Base-by-base conservation (phyloP, 129 eudicot species). In the Ambrosia trifida region DNA sequence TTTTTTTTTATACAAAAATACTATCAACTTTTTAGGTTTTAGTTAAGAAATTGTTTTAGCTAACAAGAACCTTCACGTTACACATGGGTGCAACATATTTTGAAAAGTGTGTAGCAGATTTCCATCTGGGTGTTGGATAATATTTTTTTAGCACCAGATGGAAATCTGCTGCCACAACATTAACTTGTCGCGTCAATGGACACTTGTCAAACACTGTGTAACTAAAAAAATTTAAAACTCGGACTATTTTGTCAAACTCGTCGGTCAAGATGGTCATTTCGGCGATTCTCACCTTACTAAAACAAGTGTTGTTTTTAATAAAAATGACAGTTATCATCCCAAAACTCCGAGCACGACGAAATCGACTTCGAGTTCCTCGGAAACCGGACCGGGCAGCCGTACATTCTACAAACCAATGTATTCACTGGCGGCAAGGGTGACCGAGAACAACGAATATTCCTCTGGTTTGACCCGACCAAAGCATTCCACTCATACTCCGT, bases 331-430 rank as follows among this genome's bases (percentile, higher is more conserved):
- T 68, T 91, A 17, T 91, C 97, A 4, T 91, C 97, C 0, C 89
- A 88, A 82, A 91, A 83, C 86, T 74, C 85, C 3, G 97, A 91
- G 86, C 97, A 91, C 32, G 97, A 91, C 45, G 97, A 91, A 68
- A 88, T 91, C 57, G 97, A 91, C 71, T 91, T 91, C n/a, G 97
- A 91, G 88, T 91, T 91, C 81, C 72, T 91, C 80, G 97, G 97
- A 47, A 91, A 91, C 75, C 83, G 91, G 58, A 79, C 82, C 4
- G 97, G 97, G 57, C 91, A 91, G 60, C 97, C 97, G 30, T 91
- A 91, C 73, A 88, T 91, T 30, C 73, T 91, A 61, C 97, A 91
- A 74, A 91, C 97, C 0, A 91, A 91, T 41, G 96, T 91, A 5
- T 91, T 83, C 88, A 88, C 97, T 2, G 97, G 97, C 18, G 97